Percentiles rank a stretch among this genome's conserved stretches.
Evolutionary conservation across 495 filamentous ascomycete species (phyloP).

Genomic region (Aspergillus panamensis): DNA sequence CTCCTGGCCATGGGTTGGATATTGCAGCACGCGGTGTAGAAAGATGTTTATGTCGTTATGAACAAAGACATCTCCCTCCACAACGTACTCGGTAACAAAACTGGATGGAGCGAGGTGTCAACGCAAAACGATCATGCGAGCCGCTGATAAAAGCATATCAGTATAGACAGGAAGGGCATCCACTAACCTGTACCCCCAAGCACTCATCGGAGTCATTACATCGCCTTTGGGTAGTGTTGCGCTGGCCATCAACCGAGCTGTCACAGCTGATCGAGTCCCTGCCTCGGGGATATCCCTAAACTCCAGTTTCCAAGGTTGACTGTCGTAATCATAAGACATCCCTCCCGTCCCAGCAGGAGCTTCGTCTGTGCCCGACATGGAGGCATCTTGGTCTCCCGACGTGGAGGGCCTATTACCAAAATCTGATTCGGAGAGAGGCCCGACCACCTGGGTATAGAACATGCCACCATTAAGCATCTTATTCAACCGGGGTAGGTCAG

Average conservation of each 20-base stretch:
- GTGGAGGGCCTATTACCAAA: conserved; percentile 27
- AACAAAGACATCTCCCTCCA: conserved; percentile 49
- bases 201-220: conserved; percentile 45
- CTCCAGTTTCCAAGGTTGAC: conserved; percentile 47
- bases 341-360: not conserved
- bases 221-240: conserved; percentile 43
- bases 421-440: conserved; percentile 33
- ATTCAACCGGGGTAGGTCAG: conserved; percentile 42
- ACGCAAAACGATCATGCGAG: conserved; percentile 16
- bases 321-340: conserved; percentile 36
- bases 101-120: conserved; percentile 27
- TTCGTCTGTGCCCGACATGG: conserved; percentile 34
- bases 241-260: conserved; percentile 46
- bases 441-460: conserved; percentile 51
- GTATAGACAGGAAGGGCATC: not conserved
- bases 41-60: conserved; percentile 47
- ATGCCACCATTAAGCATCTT: conserved; percentile 50
- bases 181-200: conserved; percentile 50
- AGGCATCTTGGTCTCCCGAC: conserved; percentile 26
- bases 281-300: conserved; percentile 54
- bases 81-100: conserved; percentile 46
- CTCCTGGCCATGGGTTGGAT: conserved; percentile 27
- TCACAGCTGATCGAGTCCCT: conserved; percentile 46
- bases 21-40: conserved; percentile 46
- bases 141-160: not conserved